These are phyloP conservation scores for Aspergillus bombycis DNA, from an alignment of 2,329 filamentous ascomycete species.

Conservation along the genomic window DNA sequence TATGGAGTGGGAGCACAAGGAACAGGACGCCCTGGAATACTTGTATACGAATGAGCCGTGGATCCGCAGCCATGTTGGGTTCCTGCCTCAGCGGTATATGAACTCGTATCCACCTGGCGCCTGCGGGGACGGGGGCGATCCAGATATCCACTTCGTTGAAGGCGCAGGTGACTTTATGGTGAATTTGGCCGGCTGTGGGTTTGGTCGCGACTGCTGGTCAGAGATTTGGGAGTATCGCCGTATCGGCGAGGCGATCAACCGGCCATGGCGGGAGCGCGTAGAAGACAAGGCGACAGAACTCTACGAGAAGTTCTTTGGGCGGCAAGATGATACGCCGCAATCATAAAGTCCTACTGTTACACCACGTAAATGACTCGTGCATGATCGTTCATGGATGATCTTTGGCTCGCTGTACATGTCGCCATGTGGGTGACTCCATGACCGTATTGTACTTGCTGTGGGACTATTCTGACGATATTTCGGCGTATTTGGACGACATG, in stretches of 20 bases:
- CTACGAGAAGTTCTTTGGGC: conserved; percentile 27
- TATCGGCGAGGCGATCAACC: conserved; percentile 86
- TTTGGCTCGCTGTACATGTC: background rate
- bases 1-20: conserved; percentile 99
- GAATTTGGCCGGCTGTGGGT: conserved; percentile 98
- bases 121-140: conserved; percentile 66
- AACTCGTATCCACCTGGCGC: conserved; percentile 93
- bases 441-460: background rate
- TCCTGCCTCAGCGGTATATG: conserved; percentile 87
- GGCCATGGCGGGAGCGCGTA: conserved; percentile 74
- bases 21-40: conserved; percentile 93
- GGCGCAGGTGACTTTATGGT: conserved; percentile 89
- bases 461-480: background rate
- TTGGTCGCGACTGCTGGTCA: conserved; percentile 94
- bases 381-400: background rate
- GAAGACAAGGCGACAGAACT: conserved; percentile 32
- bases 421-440: background rate
- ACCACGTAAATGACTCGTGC: conserved; percentile 2
- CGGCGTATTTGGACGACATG: conserved; percentile 1
- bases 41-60: conserved; percentile 90
- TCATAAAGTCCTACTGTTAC: background rate
- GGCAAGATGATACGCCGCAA: background rate
- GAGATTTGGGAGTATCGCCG: conserved; percentile 97
- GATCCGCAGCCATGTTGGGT: conserved; percentile 85
- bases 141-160: conserved; percentile 81